Evolutionary conservation across 2,329 filamentous ascomycete genomes (phyloP).

Genomic region (Aspergillus floridensis): DNA sequence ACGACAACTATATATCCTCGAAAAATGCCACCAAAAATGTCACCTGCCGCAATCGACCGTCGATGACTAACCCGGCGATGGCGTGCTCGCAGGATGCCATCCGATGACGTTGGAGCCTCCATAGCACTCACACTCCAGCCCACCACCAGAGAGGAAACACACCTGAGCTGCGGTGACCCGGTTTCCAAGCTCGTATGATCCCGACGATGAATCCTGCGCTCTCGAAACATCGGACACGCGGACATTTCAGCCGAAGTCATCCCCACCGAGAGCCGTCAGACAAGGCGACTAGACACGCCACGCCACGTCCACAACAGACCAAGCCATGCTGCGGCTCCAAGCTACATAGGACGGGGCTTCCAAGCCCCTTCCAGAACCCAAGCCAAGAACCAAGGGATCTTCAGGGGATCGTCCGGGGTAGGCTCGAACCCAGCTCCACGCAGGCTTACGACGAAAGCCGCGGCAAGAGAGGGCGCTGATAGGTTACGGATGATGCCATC

Average conservation of each 20-base stretch:
- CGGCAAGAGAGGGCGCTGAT: slow-evolving; percentile 4
- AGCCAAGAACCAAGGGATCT: not conserved
- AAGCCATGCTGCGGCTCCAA: too few species aligned
- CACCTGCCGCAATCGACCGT: too few species aligned
- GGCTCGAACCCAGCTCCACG: not conserved
- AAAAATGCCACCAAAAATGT: too few species aligned
- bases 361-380: not conserved
- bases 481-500: slow-evolving; percentile 20
- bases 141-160: too few species aligned
- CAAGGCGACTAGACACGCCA: not conserved
- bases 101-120: not conserved
- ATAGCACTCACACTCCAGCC: not conserved
- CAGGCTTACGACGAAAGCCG: not conserved
- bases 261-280: not conserved
- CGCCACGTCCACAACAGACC: not conserved
- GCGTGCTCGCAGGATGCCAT: not conserved
- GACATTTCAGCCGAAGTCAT: not conserved
- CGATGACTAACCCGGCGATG: not conserved
- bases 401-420: not conserved
- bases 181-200: not conserved
- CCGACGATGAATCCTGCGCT: too few species aligned
- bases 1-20: too few species aligned
- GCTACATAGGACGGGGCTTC: not conserved
- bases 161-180: too few species aligned
- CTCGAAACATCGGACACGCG: not conserved